These are phyloP conservation scores for Cystofilobasidium capitatum DNA, from an alignment of 768 basidiomycete genomes.

Conservation along the genomic window DNA sequence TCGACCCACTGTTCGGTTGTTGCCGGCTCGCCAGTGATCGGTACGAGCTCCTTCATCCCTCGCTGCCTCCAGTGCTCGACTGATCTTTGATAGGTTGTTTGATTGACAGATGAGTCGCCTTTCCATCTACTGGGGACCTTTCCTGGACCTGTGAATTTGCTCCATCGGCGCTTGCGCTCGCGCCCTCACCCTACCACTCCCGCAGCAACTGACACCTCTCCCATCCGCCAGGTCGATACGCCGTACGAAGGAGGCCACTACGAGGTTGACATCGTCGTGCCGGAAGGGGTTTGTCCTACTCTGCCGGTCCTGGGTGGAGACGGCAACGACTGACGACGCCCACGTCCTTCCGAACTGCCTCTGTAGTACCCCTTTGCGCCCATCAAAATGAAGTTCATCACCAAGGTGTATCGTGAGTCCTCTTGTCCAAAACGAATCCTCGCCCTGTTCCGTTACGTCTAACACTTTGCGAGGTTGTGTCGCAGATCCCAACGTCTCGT, in stretches of 20 bases:
- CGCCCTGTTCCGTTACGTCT: neutral
- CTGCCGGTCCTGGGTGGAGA: neutral
- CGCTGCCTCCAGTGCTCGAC: neutral
- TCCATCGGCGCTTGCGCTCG: neutral
- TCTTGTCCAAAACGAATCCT: neutral
- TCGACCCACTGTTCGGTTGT: neutral
- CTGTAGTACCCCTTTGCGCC: slow-evolving; percentile 66
- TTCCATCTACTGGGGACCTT: slow-evolving; percentile 89
- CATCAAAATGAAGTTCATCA: slow-evolving; percentile 97
- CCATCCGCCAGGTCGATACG: slow-evolving; percentile 51
- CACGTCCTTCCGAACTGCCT: slow-evolving; percentile 44
- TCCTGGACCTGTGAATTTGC: slow-evolving; percentile 56
- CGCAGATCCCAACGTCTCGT: slow-evolving; percentile 81
- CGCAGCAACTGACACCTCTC: slow-evolving; percentile 11
- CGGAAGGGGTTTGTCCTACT: slow-evolving; percentile 46
- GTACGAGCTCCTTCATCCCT: neutral
- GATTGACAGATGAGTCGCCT: slow-evolving; percentile 71
- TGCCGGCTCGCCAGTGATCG: neutral
- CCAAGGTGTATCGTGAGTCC: slow-evolving; percentile 37
- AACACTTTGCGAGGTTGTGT: slow-evolving; percentile 34
- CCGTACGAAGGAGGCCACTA: slow-evolving; percentile 88
- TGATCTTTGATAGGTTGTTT: slow-evolving; percentile 10
- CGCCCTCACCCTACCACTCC: neutral
- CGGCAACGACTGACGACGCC: no score
- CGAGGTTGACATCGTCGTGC: slow-evolving; percentile 87